Evolutionary conservation across 768 basidiomycete genomes (phyloP), one percentile per base, ranked within the genome.

Genomic region (Infundibulicybe gibba): DNA sequence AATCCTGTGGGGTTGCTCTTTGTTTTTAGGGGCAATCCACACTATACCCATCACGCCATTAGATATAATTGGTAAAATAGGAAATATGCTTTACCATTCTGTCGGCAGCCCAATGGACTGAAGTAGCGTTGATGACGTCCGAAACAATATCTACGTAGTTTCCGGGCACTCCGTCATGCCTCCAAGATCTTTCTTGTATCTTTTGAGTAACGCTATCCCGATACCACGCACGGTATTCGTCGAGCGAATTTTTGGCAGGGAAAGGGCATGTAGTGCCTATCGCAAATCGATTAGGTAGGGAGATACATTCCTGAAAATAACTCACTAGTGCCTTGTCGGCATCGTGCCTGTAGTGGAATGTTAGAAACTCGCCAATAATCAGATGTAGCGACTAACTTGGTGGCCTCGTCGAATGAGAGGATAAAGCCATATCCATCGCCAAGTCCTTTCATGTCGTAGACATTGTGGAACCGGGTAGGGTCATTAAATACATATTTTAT

Each of bases 11-110:
- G 71, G 32, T 70, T 70, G 17, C 58, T 62, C 35, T 65, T 59
- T 6, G 72, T 72, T 60, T 76, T 77, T 17, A 76, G 51, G 11
- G 70, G 60, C 20, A 77, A 59, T 6, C 75, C 75, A 32, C 65
- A 60, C 71, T 75, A 40, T 19, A n/a, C 35, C 17, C 17, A 10
- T 10, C 35, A 38, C 14, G 6, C 35, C 10, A 38, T 38, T 41
- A 25, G 25, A 25, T 3, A 19, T 19, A 3, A n/a, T 38, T 10
- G 4, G 14, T 10, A 38, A 14, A n/a, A n/a, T 6, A n/a, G 6
- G 35, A 38, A 38, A 38, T n/a, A 10, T 3, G 4, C 14, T 3
- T n/a, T 10, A 38, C 35, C 35, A 38, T 38, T 19, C 35, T 38
- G 17, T 38, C 35, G 6, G 35, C 35, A 19, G 35, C 35, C 35